These are phyloP conservation scores for Cicer judaicum DNA, from an alignment of 306 rosid genomes.

Conservation along the genomic window DNA sequence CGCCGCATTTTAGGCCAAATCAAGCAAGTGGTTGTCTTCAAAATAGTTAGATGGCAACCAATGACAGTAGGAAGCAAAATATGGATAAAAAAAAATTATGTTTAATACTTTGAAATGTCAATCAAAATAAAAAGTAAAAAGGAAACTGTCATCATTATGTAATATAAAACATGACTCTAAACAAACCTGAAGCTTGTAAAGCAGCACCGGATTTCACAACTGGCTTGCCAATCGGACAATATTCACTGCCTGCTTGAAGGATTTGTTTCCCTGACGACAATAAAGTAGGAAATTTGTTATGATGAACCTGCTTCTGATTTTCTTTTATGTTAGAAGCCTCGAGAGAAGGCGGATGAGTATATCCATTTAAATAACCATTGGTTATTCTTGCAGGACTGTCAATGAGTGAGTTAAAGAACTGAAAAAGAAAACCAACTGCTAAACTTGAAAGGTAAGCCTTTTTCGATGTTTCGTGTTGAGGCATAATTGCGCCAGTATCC, in stretches of 20 bases:
- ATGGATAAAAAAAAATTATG: background rate
- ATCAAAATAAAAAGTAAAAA: background rate
- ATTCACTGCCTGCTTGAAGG: constrained; percentile 51
- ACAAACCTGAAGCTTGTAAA: constrained; percentile 84
- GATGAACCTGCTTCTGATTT: constrained; percentile 35
- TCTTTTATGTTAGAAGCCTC: constrained; percentile 32
- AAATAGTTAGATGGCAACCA: background rate
- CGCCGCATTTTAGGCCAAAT: too few species aligned
- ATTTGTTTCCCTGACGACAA: constrained; percentile 71
- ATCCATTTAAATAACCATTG: constrained; percentile 40
- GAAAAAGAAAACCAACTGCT: constrained; percentile 77
- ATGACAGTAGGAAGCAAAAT: background rate
- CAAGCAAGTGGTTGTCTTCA: too few species aligned
- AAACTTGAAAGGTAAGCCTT: constrained; percentile 75
- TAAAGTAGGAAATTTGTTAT: constrained; percentile 43
- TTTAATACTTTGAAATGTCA: background rate
- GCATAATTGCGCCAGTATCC: constrained; percentile 52
- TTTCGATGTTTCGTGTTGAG: constrained; percentile 57
- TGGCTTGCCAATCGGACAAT: constrained; percentile 76
- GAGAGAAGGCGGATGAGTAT: background rate
- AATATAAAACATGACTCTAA: constrained; percentile 17
- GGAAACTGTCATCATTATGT: background rate
- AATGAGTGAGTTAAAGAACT: constrained; percentile 66
- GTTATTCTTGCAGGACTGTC: constrained; percentile 43
- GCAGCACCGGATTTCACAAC: constrained; percentile 72